Base-by-base conservation (phyloP, 2,329 filamentous ascomycete genomes). In the Magnaporthiopsis incrustans region DNA sequence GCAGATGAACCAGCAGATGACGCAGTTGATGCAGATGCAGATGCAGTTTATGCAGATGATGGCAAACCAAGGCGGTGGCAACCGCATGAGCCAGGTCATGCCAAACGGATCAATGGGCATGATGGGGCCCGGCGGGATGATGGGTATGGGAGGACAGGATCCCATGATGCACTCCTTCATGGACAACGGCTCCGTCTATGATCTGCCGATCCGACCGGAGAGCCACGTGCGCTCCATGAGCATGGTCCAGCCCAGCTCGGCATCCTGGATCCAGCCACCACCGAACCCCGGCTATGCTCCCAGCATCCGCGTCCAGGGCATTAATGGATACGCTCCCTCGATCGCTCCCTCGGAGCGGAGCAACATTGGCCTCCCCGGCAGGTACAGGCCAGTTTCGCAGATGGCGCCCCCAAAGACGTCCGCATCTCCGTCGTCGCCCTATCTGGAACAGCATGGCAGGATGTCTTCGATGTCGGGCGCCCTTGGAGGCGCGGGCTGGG, bases 261-360 rank as follows among this genome's bases (percentile, higher is more conserved):
- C 81, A 11, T 84, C 85, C 1, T 86, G 85, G 79, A 77, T 86
- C 59, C 82, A 83, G 64, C 79, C 76, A 11, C 33, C 27, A 32
- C 72, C 76, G 50, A 77, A 74, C 4, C 68, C 73, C 25, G 75
- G 77, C 8, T 84, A 81, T 68, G 75, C 81, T 22, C 82, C 82
- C 4, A 85, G 83, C 15, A 79, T 84, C 62, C 76, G 75, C 64
- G 69, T 75, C 63, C 80, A 77, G 75, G 84, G 78, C 60, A 75
- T 76, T 53, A 67, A 68, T 62, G 87, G 85, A 11, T 98, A 98
- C 76, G 85, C 92, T 1, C 87, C 92, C 1, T 98, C 94, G 0
- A 96, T 99, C 69, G 94, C 95, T 2, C 95, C 95, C 1, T 97
- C 92, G 6, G 95, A 98, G 78, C 89, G 95, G 66, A 98, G 93